Evolutionary conservation across 176 grass and related monocot species (phyloP), one percentile per base, ranked within the genome.

Genomic region (Zea mays): DNA sequence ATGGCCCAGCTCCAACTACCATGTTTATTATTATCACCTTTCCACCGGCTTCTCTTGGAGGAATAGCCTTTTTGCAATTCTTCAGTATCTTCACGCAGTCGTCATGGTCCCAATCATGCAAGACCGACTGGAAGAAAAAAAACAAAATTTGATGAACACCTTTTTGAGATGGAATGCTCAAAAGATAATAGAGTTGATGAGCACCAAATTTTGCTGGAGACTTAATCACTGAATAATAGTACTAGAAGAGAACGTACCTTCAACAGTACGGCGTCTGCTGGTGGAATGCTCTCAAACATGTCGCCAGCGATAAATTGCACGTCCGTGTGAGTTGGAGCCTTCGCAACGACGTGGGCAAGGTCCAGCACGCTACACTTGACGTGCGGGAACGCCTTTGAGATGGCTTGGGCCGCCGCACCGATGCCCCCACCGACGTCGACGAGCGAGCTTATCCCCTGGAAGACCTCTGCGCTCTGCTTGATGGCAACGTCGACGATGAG

Each of bases 21-120:
- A 67, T 67, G 64, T 67, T 67, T 67, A 67, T 67, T 19, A 67
- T 67, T 67, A 20, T 67, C 39, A 67, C 39, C 65, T 67, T 67
- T 44, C 65, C 65, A 67, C 65, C 40, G 40, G 65, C 65, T 20
- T 67, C 65, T 43, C 65, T 67, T 11, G 65, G 40, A 43, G 8
- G 65, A 43, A 67, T 67, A 43, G 65, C 65, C 2, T 19, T 67
- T 44, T 19, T 67, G 65, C 65, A 67, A 39, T 67, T 67, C 39
- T 67, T 67, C 16, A 67, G 16, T 43, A 67, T 67, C 64, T 67
- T 43, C 6, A 67, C 65, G 5, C 65, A 67, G 16, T 8, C 65
- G 43, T 67, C 65, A n/a, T 67, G 39, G 39, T 67, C 39, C 65
- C 65, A 67, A 20, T 67, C 39, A 20, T 67, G 65, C 40, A 67